Evolutionary conservation across 805 yeast species (phyloP).

Genomic region (Wickerhamiella alocasiicola): DNA sequence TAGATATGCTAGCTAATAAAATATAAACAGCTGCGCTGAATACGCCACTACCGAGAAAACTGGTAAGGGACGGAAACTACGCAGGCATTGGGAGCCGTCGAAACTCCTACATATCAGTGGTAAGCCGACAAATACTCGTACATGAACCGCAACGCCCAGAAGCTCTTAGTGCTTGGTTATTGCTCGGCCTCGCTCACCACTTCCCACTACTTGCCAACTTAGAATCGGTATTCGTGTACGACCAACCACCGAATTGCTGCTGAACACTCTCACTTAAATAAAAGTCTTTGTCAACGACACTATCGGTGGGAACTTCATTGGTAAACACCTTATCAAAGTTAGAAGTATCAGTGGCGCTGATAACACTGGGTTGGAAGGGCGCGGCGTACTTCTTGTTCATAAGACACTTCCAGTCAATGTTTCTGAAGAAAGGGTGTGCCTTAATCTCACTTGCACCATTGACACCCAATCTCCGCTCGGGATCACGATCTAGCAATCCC

Average conservation of each 20-base stretch:
- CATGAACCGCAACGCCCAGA: too few species aligned
- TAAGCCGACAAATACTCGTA: too few species aligned
- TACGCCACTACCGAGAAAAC: too few species aligned
- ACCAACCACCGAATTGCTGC: constrained; percentile 98
- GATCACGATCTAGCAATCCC: constrained; percentile 73
- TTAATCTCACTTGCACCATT: constrained; percentile 79
- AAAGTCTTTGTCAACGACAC: constrained; percentile 72
- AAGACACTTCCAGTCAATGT: constrained; percentile 80
- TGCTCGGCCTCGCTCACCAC: too few species aligned
- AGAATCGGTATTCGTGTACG: constrained; percentile 39
- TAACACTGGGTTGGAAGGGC: constrained; percentile 88
- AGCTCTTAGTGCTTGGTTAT: too few species aligned
- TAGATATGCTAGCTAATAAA: neutral
- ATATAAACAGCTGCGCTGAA: too few species aligned
- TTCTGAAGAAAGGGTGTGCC: constrained; percentile 71
- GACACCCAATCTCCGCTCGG: constrained; percentile 59
- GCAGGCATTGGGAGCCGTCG: too few species aligned
- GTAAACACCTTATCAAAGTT: constrained; percentile 85
- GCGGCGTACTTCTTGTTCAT: constrained; percentile 82
- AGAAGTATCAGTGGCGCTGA: constrained; percentile 74
- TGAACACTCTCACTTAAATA: constrained; percentile 90
- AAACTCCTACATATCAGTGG: too few species aligned
- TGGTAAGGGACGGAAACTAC: too few species aligned
- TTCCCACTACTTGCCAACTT: constrained; percentile 25
- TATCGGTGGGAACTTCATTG: constrained; percentile 82